A percentile compares a stretch with the other conserved stretches of the same genome.
These are phyloP conservation scores for Cardiosporidium cionae DNA, from an alignment of 169 alveolate genomes.

Conservation along the genomic window DNA sequence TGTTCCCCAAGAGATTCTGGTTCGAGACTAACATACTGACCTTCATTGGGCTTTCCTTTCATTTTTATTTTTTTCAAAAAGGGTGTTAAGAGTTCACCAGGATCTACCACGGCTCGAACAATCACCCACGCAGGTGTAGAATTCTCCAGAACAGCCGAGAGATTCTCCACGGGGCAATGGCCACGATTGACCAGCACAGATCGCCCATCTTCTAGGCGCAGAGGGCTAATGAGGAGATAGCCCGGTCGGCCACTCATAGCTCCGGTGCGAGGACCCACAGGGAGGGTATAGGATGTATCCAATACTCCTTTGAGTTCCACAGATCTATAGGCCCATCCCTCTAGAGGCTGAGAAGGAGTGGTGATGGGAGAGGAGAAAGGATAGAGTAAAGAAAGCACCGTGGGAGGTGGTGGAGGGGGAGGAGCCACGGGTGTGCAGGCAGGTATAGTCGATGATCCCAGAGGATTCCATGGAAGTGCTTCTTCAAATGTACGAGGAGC, in stretches of 20 bases:
- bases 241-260: constrained; percentile 44
- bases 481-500: not conserved
- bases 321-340: constrained; percentile 31
- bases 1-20: constrained; percentile 50
- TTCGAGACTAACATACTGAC: constrained; percentile 46
- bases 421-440: not conserved
- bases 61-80: constrained; percentile 8
- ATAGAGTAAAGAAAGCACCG: not conserved
- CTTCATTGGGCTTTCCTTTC: constrained; percentile 20
- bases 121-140: constrained; percentile 63
- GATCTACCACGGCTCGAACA: constrained; percentile 62
- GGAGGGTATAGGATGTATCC: constrained; percentile 56
- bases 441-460: not conserved
- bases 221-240: constrained; percentile 58
- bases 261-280: constrained; percentile 63
- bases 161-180: constrained; percentile 42
- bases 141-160: too few relatives aligned
- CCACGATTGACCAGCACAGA: constrained; percentile 64
- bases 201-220: constrained; percentile 61
- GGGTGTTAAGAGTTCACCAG: constrained; percentile 55
- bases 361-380: constrained; percentile 3
- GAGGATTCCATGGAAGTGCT: not conserved
- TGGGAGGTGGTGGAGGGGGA: not conserved
- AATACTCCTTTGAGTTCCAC: constrained; percentile 53
- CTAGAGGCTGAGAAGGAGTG: constrained; percentile 48